Percentiles rank a stretch among this genome's conserved stretches.
phyloP scores from a whole-genome alignment of 768 basidiomycete species.

The Ramaria sp. region DNA sequence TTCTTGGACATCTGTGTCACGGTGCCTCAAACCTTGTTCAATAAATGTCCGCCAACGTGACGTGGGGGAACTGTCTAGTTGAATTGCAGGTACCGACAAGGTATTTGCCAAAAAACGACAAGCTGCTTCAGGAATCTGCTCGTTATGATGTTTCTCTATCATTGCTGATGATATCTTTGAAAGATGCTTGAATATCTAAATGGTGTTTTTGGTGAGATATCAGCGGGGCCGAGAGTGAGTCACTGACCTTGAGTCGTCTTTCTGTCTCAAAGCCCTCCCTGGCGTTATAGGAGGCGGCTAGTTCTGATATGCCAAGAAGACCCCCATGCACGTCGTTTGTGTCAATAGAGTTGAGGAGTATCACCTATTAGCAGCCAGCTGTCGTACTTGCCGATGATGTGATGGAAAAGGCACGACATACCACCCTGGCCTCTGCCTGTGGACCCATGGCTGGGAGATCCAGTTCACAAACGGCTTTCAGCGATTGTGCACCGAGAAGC shows the following conservation, averaged over 20 bases:
- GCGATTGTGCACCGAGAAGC: slow-evolving; percentile 62
- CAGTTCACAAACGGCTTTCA: slow-evolving; percentile 54
- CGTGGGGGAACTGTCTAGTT: slow-evolving; percentile 30
- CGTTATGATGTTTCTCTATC: slow-evolving; percentile 56
- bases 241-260: slow-evolving; percentile 24
- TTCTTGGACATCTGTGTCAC: slow-evolving; percentile 55
- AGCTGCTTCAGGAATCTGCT: slow-evolving; percentile 58
- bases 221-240: slow-evolving; percentile 2
- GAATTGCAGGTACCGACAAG: slow-evolving; percentile 47
- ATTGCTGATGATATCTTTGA: slow-evolving; percentile 43
- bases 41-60: slow-evolving; percentile 61
- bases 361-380: slow-evolving; percentile 27
- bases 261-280: slow-evolving; percentile 17
- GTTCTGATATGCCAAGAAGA: slow-evolving; percentile 60
- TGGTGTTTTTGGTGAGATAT: neutral
- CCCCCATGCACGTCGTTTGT: slow-evolving; percentile 69
- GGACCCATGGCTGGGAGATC: slow-evolving; percentile 48
- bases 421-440: slow-evolving; percentile 38
- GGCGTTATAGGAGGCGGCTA: slow-evolving; percentile 50
- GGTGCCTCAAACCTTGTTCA: slow-evolving; percentile 63
- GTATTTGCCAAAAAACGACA: slow-evolving; percentile 61
- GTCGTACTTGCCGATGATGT: neutral
- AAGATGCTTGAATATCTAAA: slow-evolving; percentile 59
- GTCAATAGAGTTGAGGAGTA: slow-evolving; percentile 55
- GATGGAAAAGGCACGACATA: slow-evolving; percentile 22